Percentiles rank a stretch among this genome's conserved stretches.
Conservation (phyloP, 179 eudicot species). For the Beta lomatogona region DNA sequence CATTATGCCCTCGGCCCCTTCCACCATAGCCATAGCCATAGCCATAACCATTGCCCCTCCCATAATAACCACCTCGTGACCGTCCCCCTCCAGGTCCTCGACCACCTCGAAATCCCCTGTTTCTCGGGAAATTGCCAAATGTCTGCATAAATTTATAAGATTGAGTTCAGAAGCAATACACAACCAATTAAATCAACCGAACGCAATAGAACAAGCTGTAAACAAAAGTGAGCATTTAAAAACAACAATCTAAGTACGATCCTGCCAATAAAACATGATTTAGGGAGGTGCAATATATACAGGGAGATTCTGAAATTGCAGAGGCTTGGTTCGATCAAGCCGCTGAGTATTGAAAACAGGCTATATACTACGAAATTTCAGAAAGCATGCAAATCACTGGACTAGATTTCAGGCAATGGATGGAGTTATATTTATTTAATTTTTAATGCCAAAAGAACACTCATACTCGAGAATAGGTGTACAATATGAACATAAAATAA, state of each 20-base stretch:
- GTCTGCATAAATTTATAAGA: slow-evolving; percentile 50
- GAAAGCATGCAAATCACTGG: neutral
- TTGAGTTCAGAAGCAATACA: neutral
- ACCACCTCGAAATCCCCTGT: slow-evolving; percentile 77
- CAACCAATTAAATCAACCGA: neutral
- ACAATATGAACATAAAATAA: neutral
- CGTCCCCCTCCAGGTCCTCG: slow-evolving; percentile 73
- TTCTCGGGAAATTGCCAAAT: slow-evolving; percentile 79
- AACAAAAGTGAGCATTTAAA: too few species aligned
- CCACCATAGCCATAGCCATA: slow-evolving; percentile 58
- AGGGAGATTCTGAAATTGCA: too few species aligned
- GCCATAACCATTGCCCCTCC: slow-evolving; percentile 39
- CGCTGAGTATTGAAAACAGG: too few species aligned
- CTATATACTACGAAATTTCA: too few species aligned
- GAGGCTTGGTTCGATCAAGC: too few species aligned
- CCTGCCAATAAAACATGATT: too few species aligned
- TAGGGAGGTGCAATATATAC: too few species aligned
- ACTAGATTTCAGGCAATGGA: neutral
- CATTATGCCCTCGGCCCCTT: slow-evolving; percentile 64
- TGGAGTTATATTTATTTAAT: neutral
- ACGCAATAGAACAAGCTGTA: neutral
- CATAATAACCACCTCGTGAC: slow-evolving; percentile 48
- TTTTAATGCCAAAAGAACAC: neutral
- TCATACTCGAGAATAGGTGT: neutral
- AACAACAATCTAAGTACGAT: too few species aligned